Evolutionary conservation across 805 yeast species (phyloP).

Genomic region (Wickerhamomyces mucosus): DNA sequence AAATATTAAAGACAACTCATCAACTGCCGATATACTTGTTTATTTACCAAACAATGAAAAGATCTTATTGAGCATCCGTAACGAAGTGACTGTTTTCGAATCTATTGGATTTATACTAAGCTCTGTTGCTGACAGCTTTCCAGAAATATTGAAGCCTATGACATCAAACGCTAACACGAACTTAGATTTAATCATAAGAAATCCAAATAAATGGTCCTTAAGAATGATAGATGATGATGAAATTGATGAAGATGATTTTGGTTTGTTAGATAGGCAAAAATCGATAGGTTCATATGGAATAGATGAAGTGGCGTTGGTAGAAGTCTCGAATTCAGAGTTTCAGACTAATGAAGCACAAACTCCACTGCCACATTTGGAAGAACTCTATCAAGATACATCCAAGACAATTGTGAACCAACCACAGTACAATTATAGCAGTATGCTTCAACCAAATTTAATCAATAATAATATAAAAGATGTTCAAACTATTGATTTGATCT

Average conservation of each 20-base stretch:
- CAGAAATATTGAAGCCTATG: no score
- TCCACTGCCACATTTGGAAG: conserved; percentile 35
- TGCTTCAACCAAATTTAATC: conserved; percentile 17
- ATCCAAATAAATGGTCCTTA: conserved; percentile 67
- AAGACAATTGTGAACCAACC: conserved; percentile 13
- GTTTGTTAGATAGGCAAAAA: conserved; percentile 67
- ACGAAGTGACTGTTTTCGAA: conserved; percentile 38
- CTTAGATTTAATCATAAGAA: conserved; percentile 14
- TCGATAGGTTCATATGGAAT: conserved; percentile 62
- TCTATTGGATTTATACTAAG: conserved; percentile 47
- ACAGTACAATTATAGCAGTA: conserved; percentile 27
- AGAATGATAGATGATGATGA: conserved; percentile 89
- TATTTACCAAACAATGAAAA: conserved; percentile 19
- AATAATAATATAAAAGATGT: conserved; percentile 19
- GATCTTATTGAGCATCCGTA: conserved; percentile 20
- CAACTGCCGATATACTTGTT: conserved; percentile 16
- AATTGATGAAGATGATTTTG: conserved; percentile 83
- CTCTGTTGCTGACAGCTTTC: no score
- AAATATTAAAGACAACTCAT: conserved; percentile 12
- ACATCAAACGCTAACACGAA: conserved; percentile 1
- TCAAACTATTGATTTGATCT: conserved; percentile 20
- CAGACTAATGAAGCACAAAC: conserved; percentile 39
- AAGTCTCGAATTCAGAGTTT: conserved; percentile 37
- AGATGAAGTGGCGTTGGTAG: conserved; percentile 72
- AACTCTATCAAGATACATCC: conserved; percentile 2